Base-by-base conservation (phyloP, 1,284 basidiomycete species). In the Puccinia coronata region DNA sequence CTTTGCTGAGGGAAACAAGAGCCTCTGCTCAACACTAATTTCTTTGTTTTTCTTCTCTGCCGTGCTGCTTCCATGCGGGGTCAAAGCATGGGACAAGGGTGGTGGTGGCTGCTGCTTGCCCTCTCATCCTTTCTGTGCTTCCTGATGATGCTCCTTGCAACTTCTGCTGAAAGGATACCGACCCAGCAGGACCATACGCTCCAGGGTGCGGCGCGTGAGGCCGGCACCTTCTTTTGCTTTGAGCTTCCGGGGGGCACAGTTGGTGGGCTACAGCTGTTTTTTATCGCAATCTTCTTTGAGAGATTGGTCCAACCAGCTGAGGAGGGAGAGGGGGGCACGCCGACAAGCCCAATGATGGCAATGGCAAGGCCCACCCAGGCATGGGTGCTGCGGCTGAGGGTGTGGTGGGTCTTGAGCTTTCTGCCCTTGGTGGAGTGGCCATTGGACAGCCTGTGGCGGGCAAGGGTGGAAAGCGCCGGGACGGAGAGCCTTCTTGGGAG, bases 321-420 rank as follows among this genome's bases (percentile, higher is more conserved):
- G 43, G 34, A 78, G 41, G 63, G 67, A 78, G 36, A 78, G 53
- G 12, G 5, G 16, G 75, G 75, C 14, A 78, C 47, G 28, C 51
- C 28, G 31, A 78, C 20, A 14, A 63, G 55, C 28, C 61, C 75
- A n/a, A 53, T 34, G 25, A 51, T 49, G n/a, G 20, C 63, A 20
- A 78, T 65, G 0, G 63, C 63, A 28, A 78, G 51, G 25, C 75
- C 75, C 14, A 78, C n/a, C 39, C 63, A 49, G n/a, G 59, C 49
- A 57, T 78, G 75, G 3, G 75, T 78, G n/a, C 59, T 63, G 34
- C 8, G 63, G 49, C 18, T 51, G 28, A 34, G 25, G 16, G 43
- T 65, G 36, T 34, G 28, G 20, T 34, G 39, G 9, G 51, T 18
- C 16, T 18, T 18, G 20, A 78, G 31, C 51, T 72, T 72, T 31